Conservation (phyloP, 1,139 yeast genomes). For the Zygosaccharomyces sapae region DNA sequence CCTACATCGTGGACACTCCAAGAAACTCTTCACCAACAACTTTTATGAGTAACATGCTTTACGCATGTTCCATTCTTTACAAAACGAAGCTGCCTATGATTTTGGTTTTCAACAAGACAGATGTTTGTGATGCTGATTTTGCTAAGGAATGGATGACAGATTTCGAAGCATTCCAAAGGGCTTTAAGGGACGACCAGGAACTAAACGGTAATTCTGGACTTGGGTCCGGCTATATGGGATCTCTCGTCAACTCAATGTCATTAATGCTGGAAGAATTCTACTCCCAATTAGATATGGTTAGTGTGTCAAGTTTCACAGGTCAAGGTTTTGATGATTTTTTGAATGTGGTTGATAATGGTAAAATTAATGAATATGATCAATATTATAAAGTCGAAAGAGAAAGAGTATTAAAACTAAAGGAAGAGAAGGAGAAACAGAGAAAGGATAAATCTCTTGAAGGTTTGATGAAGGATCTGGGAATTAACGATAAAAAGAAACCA, state of each 20-base stretch:
- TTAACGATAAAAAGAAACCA: slow-evolving; percentile 41
- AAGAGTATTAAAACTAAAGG: slow-evolving; percentile 68
- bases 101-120: slow-evolving; percentile 92
- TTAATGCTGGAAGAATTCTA: slow-evolving; percentile 95
- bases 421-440: slow-evolving; percentile 65
- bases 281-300: slow-evolving; percentile 85
- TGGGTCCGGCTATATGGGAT: slow-evolving; percentile 91
- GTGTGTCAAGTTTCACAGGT: slow-evolving; percentile 89
- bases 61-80: slow-evolving; percentile 94
- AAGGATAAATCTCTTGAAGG: slow-evolving; percentile 68
- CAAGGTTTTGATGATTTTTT: slow-evolving; percentile 90
- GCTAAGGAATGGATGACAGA: slow-evolving; percentile 98
- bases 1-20: slow-evolving; percentile 95
- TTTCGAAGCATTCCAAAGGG: slow-evolving; percentile 84
- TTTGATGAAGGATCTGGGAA: slow-evolving; percentile 79
- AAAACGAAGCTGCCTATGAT: slow-evolving; percentile 97
- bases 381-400: slow-evolving; percentile 87
- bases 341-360: slow-evolving; percentile 66
- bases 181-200: slow-evolving; percentile 59
- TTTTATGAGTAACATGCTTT: slow-evolving; percentile 95
- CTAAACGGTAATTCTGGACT: slow-evolving; percentile 60
- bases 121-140: slow-evolving; percentile 75
- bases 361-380: slow-evolving; percentile 81
- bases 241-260: slow-evolving; percentile 90
- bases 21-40: slow-evolving; percentile 92